Percentiles rank a stretch among this genome's conserved stretches.
Conservation (phyloP, 352 stramenopile species). For the Pythium aphanidermatum region DNA sequence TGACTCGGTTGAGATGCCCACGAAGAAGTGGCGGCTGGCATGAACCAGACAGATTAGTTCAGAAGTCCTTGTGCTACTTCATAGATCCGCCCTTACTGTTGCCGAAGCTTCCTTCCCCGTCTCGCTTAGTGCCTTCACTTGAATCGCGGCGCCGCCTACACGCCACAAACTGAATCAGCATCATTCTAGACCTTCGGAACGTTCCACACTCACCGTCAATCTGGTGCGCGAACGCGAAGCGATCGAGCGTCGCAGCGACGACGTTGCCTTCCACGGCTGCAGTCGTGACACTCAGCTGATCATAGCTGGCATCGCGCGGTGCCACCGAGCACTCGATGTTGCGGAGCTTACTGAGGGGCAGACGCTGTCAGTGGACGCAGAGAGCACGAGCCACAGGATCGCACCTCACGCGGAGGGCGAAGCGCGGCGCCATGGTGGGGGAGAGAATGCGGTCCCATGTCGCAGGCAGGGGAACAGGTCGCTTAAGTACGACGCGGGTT, state of each 20-base stretch:
- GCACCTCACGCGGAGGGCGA: conserved; percentile 23
- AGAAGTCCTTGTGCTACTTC: too few relatives aligned
- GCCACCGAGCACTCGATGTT: conserved; percentile 61
- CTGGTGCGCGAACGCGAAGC: conserved; percentile 60
- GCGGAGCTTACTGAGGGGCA: conserved; percentile 61
- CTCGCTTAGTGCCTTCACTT: conserved; percentile 45
- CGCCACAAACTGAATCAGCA: not conserved
- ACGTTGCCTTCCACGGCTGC: conserved; percentile 40
- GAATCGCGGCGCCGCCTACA: conserved; percentile 45
- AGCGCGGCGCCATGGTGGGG: conserved; percentile 14
- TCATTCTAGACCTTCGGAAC: not conserved
- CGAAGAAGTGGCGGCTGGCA: conserved; percentile 46
- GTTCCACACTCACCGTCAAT: conserved; percentile 33
- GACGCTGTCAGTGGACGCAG: not conserved
- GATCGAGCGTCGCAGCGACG: conserved; percentile 30
- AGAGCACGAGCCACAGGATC: not conserved
- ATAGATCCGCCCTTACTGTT: conserved; percentile 24
- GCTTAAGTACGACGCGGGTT: too few relatives aligned
- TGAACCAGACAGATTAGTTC: too few relatives aligned
- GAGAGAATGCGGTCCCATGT: not conserved
- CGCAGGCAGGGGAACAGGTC: too few relatives aligned
- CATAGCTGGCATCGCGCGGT: conserved; percentile 47
- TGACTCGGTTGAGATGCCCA: conserved; percentile 54
- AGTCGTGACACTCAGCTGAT: conserved; percentile 55
- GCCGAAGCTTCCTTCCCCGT: conserved; percentile 30